Evolutionary conservation across 1,139 yeast species (phyloP).

Genomic region (Sugiyamaella novakii): DNA sequence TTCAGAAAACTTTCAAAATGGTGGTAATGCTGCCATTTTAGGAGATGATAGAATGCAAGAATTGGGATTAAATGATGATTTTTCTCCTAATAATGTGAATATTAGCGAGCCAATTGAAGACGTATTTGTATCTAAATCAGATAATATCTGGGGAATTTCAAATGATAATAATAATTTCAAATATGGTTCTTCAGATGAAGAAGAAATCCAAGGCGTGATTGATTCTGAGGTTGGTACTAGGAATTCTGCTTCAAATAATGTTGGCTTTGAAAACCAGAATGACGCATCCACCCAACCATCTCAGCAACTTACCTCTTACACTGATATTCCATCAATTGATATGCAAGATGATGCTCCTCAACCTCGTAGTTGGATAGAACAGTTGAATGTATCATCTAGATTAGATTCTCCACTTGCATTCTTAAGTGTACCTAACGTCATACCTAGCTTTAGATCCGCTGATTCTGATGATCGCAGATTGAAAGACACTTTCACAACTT

Average conservation of each 20-base stretch:
- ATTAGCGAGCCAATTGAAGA: conserved; percentile 15
- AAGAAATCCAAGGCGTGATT: conserved; percentile 2
- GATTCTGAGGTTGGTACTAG: neutral
- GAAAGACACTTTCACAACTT: conserved; percentile 33
- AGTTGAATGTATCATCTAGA: conserved; percentile 24
- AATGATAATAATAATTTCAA: conserved; percentile 16
- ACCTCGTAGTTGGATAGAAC: conserved; percentile 27
- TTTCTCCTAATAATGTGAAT: neutral
- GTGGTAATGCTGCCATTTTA: neutral
- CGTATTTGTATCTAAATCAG: conserved; percentile 19
- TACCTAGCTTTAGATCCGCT: neutral
- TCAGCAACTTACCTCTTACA: neutral
- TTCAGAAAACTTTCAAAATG: neutral
- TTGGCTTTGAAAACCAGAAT: neutral
- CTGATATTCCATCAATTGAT: neutral
- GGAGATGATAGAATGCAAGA: conserved; percentile 11
- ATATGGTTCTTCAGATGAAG: conserved; percentile 21
- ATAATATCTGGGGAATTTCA: conserved; percentile 18
- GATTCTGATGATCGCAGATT: conserved; percentile 1
- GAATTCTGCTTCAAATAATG: neutral
- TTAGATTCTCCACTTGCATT: conserved; percentile 27
- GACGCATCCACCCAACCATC: neutral
- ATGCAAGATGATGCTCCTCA: neutral
- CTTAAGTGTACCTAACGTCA: neutral
- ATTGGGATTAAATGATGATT: conserved; percentile 11